phyloP scores from a whole-genome alignment of 202 grass and related monocot genomes.

The Digitaria exilis region DNA sequence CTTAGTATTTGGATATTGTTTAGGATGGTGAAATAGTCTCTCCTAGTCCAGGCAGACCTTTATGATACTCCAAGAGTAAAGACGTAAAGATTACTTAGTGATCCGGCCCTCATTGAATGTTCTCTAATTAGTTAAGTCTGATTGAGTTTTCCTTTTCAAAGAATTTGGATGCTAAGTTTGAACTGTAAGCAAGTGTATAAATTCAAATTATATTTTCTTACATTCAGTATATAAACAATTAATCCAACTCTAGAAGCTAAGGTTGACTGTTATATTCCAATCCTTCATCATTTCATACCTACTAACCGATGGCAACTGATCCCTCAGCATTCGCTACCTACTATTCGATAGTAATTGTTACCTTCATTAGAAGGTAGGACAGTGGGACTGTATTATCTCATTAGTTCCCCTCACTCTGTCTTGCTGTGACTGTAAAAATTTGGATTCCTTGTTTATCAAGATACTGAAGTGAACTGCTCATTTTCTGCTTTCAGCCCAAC shows the following conservation, averaged over 20 bases:
- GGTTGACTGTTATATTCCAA: neutral
- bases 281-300: neutral
- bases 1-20: neutral
- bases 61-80: neutral
- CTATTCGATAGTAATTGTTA: neutral
- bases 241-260: too few species aligned
- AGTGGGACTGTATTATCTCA: neutral
- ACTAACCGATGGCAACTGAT: neutral
- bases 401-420: neutral
- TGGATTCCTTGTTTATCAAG: neutral
- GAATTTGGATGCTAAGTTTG: neutral
- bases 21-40: neutral
- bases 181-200: neutral
- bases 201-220: neutral
- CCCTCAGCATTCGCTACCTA: neutral
- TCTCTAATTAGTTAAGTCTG: neutral
- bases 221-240: neutral
- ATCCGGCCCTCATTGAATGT: neutral
- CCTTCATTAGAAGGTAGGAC: neutral
- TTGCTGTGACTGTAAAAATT: neutral
- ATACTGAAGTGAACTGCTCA: neutral
- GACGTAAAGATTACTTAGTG: neutral
- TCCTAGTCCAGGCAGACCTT: neutral
- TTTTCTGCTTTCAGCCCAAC: conserved; percentile 8
- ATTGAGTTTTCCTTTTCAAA: neutral